Base-by-base conservation (phyloP, 345 rosid genomes). In the Populus euphratica region DNA sequence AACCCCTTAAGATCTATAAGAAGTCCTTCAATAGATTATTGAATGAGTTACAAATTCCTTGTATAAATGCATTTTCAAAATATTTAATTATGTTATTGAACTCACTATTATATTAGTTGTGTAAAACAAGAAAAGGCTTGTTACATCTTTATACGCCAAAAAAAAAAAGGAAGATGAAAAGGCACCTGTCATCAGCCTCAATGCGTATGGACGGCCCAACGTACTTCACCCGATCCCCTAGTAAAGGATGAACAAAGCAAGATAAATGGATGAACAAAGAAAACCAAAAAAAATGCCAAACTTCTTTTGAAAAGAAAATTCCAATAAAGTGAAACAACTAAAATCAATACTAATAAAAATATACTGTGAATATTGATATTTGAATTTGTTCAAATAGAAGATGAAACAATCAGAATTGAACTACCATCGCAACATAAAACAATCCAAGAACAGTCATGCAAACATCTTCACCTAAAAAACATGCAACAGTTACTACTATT, bases 161-260 rank as follows among this genome's bases (percentile, higher is more conserved):
- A 27, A 21, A 3, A 18, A 68, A 43, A 62, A 10, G 23, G 10
- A 10, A 59, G 29, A 59, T 7, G 12, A 18, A 36, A 36, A 54
- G 79, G 52, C 86, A 96, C 99, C 94, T 92, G 81, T 85, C 83
- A 84, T 88, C 89, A 81, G 89, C 90, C 79, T 89, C 88, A 77
- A 77, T 54, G 62, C 70, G 81, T 78, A 68, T 81, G 27, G 98
- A 80, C 68, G 87, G 81, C 65, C 99, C 99, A 23, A 87, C 79
- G 70, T 93, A 96, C 80, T 91, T 96, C 77, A 96, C 96, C 41
- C 91, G 95, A 85, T 96, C 98, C 82, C 99, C 99, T 95, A 83
- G 65, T 77, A 74, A 62, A 67, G 64, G 39, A 70, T 23, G 61
- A 41, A 56, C 10, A 47, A 75, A 75, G 44, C 47, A 17, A 71